These are phyloP conservation scores for Flammula alnicola DNA, from an alignment of 1,284 basidiomycete species.

Conservation along the genomic window DNA sequence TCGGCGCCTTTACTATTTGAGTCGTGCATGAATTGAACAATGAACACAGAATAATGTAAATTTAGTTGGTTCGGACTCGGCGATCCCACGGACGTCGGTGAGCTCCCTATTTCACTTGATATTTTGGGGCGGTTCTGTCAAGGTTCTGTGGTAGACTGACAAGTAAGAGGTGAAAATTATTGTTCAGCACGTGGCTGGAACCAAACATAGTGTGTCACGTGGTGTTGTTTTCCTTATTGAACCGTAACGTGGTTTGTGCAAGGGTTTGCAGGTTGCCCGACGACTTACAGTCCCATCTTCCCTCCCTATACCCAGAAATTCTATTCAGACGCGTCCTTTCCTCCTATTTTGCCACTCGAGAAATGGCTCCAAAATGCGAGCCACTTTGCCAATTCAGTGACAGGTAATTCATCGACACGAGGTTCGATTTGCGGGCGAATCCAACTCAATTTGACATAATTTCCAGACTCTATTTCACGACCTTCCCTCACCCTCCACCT, in stretches of 20 bases:
- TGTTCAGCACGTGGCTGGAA: constrained; percentile 10
- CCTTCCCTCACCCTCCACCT: constrained; percentile 75
- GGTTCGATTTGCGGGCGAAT: not conserved
- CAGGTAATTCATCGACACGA: constrained; percentile 59
- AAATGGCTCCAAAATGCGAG: constrained; percentile 66
- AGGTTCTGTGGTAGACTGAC: too few species aligned
- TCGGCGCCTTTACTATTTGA: not conserved
- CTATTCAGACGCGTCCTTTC: constrained; percentile 22
- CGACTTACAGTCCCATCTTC: constrained; percentile 20
- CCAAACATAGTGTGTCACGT: constrained; percentile 22
- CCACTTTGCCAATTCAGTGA: constrained; percentile 78
- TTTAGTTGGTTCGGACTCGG: too few species aligned
- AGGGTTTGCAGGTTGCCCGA: constrained; percentile 6
- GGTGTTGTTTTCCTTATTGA: constrained; percentile 16
- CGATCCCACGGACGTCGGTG: too few species aligned
- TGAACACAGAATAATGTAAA: too few species aligned
- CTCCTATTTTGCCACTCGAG: constrained; percentile 19
- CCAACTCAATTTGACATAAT: constrained; percentile 19
- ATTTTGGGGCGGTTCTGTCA: too few species aligned
- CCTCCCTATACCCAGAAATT: constrained; percentile 7
- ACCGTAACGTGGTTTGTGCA: constrained; percentile 22
- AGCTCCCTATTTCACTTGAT: too few species aligned
- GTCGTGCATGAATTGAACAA: too few species aligned
- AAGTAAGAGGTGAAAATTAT: too few species aligned
- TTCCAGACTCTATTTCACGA: constrained; percentile 79